Evolutionary conservation across 768 basidiomycete genomes (phyloP), one percentile per base, ranked within the genome.

Genomic region (Agrocybe chaxingu): DNA sequence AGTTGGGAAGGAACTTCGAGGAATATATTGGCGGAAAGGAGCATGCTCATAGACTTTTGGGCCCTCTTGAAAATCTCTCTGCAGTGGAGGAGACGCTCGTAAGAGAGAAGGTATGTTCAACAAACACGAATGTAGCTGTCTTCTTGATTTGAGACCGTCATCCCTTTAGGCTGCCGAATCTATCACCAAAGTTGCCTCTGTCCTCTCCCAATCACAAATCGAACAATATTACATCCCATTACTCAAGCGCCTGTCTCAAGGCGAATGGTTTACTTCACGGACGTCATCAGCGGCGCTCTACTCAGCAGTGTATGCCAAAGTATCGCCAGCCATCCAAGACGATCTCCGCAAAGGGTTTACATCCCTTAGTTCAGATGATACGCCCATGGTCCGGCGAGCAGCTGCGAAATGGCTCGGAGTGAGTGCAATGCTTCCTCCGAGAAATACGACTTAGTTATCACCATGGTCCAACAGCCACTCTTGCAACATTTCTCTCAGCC

Each of bases 191-290:
- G 78, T 98, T 57, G 85, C 91, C 45, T 73, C 72, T 43, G 79
- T 89, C 42, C 78, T 99, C 40, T 87, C 86, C n/a, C n/a, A n/a
- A 47, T 61, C 76, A 11, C 91, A 95, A 68, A 75, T 95, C 61
- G 94, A 98, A 70, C 84, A 90, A 63, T 82, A 82, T 67, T 96
- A 93, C 71, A n/a, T n/a, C n/a, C n/a, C n/a, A n/a, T n/a, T n/a
- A n/a, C n/a, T n/a, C n/a, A n/a, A n/a, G n/a, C n/a, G n/a, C n/a
- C n/a, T 99, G 45, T 86, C 93, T 2, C 80, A 81, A 50, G 97
- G 95, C 51, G 96, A 98, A 70, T n/a, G 97, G 97, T 98, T 98
- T 74, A 98, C 97, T 9, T 95, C 94, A 4, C n/a, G 97, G 50
- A 97, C 93, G 36, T 98, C n/a, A 18, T 90, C 96, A 35, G 93